phyloP scores from a whole-genome alignment of 2,329 filamentous ascomycete species.

The Bisporella sp. region DNA sequence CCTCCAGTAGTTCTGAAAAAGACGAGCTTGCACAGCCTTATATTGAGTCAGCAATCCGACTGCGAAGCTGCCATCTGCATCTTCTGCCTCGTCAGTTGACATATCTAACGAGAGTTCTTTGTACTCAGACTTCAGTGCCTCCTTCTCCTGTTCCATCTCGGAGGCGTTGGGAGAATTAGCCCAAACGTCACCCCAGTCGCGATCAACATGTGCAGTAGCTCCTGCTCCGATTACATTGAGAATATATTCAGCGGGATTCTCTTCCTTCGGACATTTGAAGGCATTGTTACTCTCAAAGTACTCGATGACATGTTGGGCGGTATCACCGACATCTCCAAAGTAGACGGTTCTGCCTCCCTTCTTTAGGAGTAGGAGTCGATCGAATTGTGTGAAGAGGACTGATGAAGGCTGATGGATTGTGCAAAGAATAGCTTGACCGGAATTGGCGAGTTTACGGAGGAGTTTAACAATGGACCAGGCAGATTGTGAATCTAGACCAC shows the following conservation, averaged over 20 bases:
- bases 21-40: slow-evolving; percentile 54
- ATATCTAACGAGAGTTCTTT: slow-evolving; percentile 43
- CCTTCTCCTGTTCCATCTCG: slow-evolving; percentile 40
- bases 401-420: slow-evolving; percentile 95
- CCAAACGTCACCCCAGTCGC: slow-evolving; percentile 48
- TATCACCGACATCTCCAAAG: slow-evolving; percentile 67
- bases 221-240: slow-evolving; percentile 48
- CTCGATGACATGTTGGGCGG: slow-evolving; percentile 28
- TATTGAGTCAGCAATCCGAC: slow-evolving; percentile 65
- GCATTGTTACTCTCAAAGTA: slow-evolving; percentile 75
- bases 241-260: slow-evolving; percentile 69
- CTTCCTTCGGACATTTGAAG: slow-evolving; percentile 54
- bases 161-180: slow-evolving; percentile 26
- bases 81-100: slow-evolving; percentile 46
- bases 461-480: slow-evolving; percentile 89
- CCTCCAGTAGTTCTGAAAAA: slow-evolving; percentile 75
- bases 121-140: slow-evolving; percentile 50
- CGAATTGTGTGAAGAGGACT: slow-evolving; percentile 88
- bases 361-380: slow-evolving; percentile 70
- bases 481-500: slow-evolving; percentile 87
- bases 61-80: slow-evolving; percentile 58
- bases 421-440: slow-evolving; percentile 84
- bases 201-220: slow-evolving; percentile 50
- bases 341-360: slow-evolving; percentile 75
- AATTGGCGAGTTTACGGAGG: slow-evolving; percentile 82